phyloP scores from a whole-genome alignment of 495 filamentous ascomycete genomes.

The Aspergillus baeticus region DNA sequence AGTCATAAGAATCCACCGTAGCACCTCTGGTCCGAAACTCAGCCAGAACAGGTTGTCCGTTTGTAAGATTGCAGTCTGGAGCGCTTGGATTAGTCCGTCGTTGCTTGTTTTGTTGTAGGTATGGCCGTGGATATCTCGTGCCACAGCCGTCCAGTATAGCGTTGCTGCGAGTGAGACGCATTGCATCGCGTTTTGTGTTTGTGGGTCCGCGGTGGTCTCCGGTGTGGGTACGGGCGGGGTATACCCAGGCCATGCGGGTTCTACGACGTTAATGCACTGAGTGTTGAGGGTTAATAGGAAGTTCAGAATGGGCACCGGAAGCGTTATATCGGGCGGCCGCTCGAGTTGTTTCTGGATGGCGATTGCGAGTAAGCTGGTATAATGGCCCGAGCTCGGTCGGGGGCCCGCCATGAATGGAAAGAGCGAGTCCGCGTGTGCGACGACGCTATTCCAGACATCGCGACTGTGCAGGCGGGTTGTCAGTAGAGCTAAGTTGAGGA shows the following conservation, averaged over 20 bases:
- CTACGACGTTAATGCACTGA: not conserved
- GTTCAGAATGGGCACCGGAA: not conserved
- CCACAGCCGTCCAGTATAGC: not conserved
- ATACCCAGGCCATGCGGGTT: not conserved
- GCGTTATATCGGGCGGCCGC: not conserved
- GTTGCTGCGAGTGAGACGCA: not conserved
- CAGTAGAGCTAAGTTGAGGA: no score
- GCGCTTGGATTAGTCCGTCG: not conserved
- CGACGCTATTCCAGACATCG: not conserved
- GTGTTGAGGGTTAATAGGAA: not conserved
- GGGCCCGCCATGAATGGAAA: not conserved
- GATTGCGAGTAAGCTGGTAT: not conserved
- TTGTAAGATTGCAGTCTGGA: not conserved
- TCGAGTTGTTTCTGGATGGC: not conserved
- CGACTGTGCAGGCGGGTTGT: not conserved
- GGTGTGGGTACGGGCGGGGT: not conserved
- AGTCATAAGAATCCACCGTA: not conserved
- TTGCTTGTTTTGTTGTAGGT: not conserved
- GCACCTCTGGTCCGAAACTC: not conserved
- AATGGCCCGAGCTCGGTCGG: not conserved
- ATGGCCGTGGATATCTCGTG: not conserved
- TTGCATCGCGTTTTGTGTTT: not conserved
- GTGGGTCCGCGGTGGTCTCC: not conserved
- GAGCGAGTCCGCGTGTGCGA: not conserved
- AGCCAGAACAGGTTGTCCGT: not conserved